A percentile compares a stretch with the other conserved stretches of the same genome.
phyloP scores from a whole-genome alignment of 2,329 filamentous ascomycete species.

The Blastomyces parvus region DNA sequence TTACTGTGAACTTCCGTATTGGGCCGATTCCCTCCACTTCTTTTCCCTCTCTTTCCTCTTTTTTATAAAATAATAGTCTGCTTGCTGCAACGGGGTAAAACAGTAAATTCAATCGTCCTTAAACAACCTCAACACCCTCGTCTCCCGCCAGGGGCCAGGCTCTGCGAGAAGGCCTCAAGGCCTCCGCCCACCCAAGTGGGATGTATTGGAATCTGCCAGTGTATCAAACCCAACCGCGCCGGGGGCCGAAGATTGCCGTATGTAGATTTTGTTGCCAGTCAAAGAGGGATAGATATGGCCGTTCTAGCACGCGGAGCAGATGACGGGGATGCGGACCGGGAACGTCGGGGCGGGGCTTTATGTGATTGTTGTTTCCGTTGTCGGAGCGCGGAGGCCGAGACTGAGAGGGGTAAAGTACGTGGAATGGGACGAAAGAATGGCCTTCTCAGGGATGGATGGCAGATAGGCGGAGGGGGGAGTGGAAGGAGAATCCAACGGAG shows the following conservation, averaged over 20 bases:
- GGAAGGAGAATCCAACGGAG: neutral
- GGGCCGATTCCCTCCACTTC: neutral
- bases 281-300: neutral
- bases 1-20: neutral
- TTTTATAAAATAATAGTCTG: neutral
- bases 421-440: neutral
- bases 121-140: constrained; percentile 20
- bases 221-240: neutral
- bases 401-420: neutral
- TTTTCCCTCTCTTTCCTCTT: neutral
- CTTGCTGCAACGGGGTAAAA: neutral
- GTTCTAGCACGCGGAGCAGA: neutral
- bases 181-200: constrained; percentile 27
- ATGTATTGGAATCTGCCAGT: neutral
- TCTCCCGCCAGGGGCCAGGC: constrained; percentile 23
- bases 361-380: neutral
- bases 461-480: neutral
- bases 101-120: neutral
- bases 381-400: no score
- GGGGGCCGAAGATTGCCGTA: neutral
- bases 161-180: constrained; percentile 30
- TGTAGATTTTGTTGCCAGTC: neutral
- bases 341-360: neutral
- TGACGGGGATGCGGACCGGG: neutral
- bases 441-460: neutral